These are phyloP conservation scores for Phanerochaete carnosa DNA, from an alignment of 768 basidiomycete species.

Conservation along the genomic window DNA sequence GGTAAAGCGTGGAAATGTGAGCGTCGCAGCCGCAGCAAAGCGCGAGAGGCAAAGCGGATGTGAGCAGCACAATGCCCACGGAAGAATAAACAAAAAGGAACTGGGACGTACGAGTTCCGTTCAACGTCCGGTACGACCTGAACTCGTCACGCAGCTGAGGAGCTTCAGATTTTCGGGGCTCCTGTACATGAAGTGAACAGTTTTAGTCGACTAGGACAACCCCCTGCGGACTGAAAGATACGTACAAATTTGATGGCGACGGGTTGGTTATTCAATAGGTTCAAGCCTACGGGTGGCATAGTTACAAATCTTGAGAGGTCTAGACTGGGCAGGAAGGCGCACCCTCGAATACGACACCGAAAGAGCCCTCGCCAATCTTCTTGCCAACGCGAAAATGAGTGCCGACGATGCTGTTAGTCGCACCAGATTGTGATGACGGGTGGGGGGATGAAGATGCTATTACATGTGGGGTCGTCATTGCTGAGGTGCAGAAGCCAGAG, in stretches of 20 bases:
- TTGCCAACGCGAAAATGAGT: slow-evolving; percentile 88
- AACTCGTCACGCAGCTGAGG: slow-evolving; percentile 98
- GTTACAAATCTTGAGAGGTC: background rate
- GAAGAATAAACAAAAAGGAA: background rate
- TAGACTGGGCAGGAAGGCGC: slow-evolving; percentile 16
- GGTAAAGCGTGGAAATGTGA: background rate
- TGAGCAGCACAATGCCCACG: background rate
- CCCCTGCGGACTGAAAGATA: slow-evolving; percentile 14
- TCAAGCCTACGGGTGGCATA: slow-evolving; percentile 55
- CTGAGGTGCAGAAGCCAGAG: slow-evolving; percentile 10
- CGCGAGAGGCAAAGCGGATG: background rate
- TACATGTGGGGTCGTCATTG: slow-evolving; percentile 82
- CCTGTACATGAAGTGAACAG: slow-evolving; percentile 40
- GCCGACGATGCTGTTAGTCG: slow-evolving; percentile 73
- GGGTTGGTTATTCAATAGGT: slow-evolving; percentile 79
- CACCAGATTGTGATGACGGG: slow-evolving; percentile 54
- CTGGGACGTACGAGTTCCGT: slow-evolving; percentile 71
- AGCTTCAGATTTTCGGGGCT: slow-evolving; percentile 96
- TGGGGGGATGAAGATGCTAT: slow-evolving; percentile 75
- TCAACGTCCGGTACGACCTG: slow-evolving; percentile 92
- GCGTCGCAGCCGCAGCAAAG: background rate
- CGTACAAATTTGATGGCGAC: slow-evolving; percentile 97
- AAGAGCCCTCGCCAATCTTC: slow-evolving; percentile 99
- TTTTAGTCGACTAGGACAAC: slow-evolving; percentile 2
- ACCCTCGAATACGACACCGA: slow-evolving; percentile 98